Base-by-base conservation (phyloP, 306 rosid genomes). In the Canavalia gladiata region DNA sequence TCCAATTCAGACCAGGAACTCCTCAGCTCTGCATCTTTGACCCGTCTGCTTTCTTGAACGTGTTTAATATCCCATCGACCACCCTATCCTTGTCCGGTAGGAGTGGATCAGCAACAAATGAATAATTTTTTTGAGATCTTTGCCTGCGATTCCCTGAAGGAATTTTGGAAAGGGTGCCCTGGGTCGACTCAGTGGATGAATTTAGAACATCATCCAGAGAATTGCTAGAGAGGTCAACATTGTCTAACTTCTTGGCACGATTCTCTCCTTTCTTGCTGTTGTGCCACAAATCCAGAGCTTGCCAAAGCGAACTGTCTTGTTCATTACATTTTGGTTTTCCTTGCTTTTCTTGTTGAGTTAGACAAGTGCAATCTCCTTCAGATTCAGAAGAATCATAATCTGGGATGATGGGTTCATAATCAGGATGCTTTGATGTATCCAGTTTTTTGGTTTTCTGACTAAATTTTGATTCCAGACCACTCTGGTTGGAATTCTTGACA, bases 381-480 rank as follows among this genome's bases (percentile, higher is more conserved):
- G 95, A 82, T 31, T 89, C 94, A 50, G 97, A 88, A 33, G 73
- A 73, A 37, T 90, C 92, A 80, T 90, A 86, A 76, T 86, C 94
- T 2, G 86, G 76, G 74, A 66, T 35, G 13, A 83, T 37, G 9
- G 89, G 89, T 82, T 95, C 97, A 72, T 91, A 88, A 52, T 84
- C 83, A 64, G 79, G 86, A 52, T 41, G 52, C 45, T 59, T 68
- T 51, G 34, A 58, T 42, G 60, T 79, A 46, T 76, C 55, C 46
- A 57, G 64, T 64, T 82, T 77, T 1, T 8, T 6, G 25, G 68
- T 68, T 28, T 64, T 68, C 56, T 31, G 54, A 69, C 68, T 75
- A 8, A 64, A 41, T 30, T 72, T 37, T 46, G 69, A 68, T 33
- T 83, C 84, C 56, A 33, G 57, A 6, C 80, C 79, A 58, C 75